These are phyloP conservation scores for Kodamaea plutei DNA, from an alignment of 1,139 yeast species.

Conservation along the genomic window DNA sequence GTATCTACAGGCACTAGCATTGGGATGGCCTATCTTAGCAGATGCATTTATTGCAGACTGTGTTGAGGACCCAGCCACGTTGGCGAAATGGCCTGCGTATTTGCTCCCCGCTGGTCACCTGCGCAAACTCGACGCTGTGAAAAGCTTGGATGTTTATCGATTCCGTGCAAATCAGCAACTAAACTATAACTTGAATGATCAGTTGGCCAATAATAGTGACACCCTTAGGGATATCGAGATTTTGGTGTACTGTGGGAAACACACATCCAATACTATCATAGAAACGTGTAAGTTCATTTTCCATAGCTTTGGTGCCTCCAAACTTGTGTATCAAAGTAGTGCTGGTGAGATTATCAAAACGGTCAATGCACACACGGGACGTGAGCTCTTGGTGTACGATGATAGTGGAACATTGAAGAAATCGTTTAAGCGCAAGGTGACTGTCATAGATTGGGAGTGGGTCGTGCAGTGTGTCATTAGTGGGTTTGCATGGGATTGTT, in stretches of 20 bases:
- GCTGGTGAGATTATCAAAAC: too few relatives aligned
- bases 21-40: conserved; percentile 86
- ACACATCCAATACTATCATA: conserved; percentile 21
- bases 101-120: conserved; percentile 72
- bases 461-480: conserved; percentile 68
- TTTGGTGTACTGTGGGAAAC: conserved; percentile 25
- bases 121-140: conserved; percentile 27
- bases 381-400: conserved; percentile 30
- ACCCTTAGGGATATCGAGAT: conserved; percentile 30
- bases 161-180: conserved; percentile 31
- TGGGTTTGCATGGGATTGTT: conserved; percentile 6
- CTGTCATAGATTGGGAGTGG: conserved; percentile 65
- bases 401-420: conserved; percentile 13
- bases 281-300: conserved; percentile 43
- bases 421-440: conserved; percentile 11
- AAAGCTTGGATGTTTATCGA: conserved; percentile 38
- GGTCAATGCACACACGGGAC: too few relatives aligned
- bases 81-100: conserved; percentile 49
- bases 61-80: conserved; percentile 18
- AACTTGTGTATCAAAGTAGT: too few relatives aligned
- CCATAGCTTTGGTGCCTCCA: conserved; percentile 46
- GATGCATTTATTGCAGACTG: conserved; percentile 58
- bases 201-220: conserved; percentile 33
- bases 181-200: conserved; percentile 26
- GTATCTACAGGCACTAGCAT: conserved; percentile 77